These are phyloP conservation scores for Candida insectorum DNA, from an alignment of 805 yeast species.

Conservation along the genomic window DNA sequence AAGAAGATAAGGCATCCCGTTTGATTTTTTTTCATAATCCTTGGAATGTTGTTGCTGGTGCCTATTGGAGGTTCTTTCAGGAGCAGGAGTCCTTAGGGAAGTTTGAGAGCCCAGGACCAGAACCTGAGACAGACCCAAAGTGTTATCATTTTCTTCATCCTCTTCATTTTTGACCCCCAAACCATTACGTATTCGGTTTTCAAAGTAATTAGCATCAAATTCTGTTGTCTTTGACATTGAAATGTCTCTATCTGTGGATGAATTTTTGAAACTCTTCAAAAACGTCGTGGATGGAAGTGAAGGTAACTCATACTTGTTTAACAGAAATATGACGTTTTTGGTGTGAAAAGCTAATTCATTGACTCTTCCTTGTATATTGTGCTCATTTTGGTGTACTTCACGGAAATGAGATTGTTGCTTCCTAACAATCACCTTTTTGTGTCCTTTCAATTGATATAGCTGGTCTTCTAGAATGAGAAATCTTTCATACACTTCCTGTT, in stretches of 20 bases:
- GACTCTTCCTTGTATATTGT: constrained; percentile 9
- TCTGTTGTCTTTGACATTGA: constrained; percentile 10
- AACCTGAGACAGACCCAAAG: no score
- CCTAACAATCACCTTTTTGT: constrained; percentile 21
- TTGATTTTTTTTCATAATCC: constrained; percentile 34
- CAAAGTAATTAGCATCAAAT: constrained; percentile 30
- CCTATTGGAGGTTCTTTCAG: background rate
- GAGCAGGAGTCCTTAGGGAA: constrained; percentile 1
- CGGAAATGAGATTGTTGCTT: constrained; percentile 8
- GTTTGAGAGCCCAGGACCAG: background rate
- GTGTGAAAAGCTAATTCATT: constrained; percentile 29
- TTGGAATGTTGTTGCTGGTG: no score
- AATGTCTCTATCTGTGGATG: constrained; percentile 9
- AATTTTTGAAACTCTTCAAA: constrained; percentile 15
- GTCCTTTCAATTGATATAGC: constrained; percentile 58
- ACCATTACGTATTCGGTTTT: constrained; percentile 39
- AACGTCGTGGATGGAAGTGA: constrained; percentile 38
- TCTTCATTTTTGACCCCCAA: background rate
- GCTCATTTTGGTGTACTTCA: constrained; percentile 6
- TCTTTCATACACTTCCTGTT: constrained; percentile 56
- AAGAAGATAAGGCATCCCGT: constrained; percentile 53
- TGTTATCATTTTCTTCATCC: constrained; percentile 1
- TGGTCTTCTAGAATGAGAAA: constrained; percentile 66
- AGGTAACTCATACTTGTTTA: constrained; percentile 37
- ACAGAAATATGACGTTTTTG: constrained; percentile 17